phyloP scores from a whole-genome alignment of 2,329 filamentous ascomycete genomes.

The Pseudogymnoascus sp. region DNA sequence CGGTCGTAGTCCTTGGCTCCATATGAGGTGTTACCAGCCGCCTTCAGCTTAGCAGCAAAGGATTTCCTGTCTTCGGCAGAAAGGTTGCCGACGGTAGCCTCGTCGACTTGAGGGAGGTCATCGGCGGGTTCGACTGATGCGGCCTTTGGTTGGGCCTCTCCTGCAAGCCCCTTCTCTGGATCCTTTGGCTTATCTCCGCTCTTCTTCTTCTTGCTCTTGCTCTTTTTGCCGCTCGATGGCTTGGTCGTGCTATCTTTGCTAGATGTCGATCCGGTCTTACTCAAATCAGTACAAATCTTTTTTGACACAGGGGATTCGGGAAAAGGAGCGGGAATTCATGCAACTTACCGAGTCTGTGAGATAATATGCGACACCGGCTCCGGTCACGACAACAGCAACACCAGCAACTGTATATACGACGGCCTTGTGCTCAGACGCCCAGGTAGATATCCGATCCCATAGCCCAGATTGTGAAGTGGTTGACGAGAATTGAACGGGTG shows the following conservation, averaged over 20 bases:
- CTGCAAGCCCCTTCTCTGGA: constrained; percentile 48
- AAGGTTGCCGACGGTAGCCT: constrained; percentile 42
- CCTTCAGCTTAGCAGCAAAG: constrained; percentile 86
- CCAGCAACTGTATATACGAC: constrained; percentile 94
- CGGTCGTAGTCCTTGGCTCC: constrained; percentile 87
- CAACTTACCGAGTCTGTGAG: constrained; percentile 51
- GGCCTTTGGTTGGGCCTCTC: constrained; percentile 30
- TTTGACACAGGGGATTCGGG: background rate
- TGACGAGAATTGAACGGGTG: constrained; percentile 21
- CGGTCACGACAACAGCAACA: constrained; percentile 82
- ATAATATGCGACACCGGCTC: constrained; percentile 90
- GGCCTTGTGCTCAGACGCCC: constrained; percentile 93
- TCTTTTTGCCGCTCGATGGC: constrained; percentile 60
- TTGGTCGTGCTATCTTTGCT: background rate
- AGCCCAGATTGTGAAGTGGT: constrained; percentile 25
- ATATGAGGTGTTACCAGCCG: constrained; percentile 92
- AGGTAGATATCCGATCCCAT: constrained; percentile 83
- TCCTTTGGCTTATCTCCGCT: constrained; percentile 52
- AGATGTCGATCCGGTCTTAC: constrained; percentile 11
- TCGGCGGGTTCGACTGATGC: constrained; percentile 50
- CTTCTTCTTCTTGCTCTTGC: constrained; percentile 72
- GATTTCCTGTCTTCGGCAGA: constrained; percentile 66
- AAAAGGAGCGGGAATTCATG: constrained; percentile 2
- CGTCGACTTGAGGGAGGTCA: constrained; percentile 60
- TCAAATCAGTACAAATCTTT: background rate